Base-by-base conservation (phyloP, 371 early-diverging fungal species). In the Apophysomyces trapeziformis region DNA sequence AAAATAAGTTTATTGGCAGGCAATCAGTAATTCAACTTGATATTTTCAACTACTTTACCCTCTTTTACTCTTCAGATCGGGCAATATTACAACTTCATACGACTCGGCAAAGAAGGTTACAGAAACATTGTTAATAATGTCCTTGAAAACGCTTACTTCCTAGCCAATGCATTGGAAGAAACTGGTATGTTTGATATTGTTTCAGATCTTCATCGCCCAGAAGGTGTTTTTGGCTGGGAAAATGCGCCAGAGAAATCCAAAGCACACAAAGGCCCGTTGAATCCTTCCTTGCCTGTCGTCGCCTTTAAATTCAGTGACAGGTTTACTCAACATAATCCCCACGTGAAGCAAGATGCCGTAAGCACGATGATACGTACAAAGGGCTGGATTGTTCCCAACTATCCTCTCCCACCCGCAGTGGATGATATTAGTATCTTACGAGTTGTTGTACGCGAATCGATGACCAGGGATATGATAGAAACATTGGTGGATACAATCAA, bases 21-120 rank as follows among this genome's bases (percentile, higher is more conserved):
- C 32, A 26, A 26, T 26, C 32, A 26, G 8, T n/a, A 12, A 12
- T 14, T n/a, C 18, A 57, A 50, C 14, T 37, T 58, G 2, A 43
- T 6, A 45, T 32, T 21, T 47, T 16, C 47, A 1, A n/a, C 1
- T n/a, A 12, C 46, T 46, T 39, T 32, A 1, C 45, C 1, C 26
- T 35, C 32, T 56, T 35, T n/a, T 60, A 2, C 32, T 41, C 54
- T 45, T 13, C 46, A 69, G 63, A 85, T 91, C 18, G 83, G 78
- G 3, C 92, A 91, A 72, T 93, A 93, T 74, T 93, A 91, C 78
- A 87, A 85, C 70, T 87, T 93, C 62, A 68, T 93, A 26, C 85
- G 92, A 43, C 82, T 87, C 37, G 93, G 91, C 0, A 68, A 61
- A n/a, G 77, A 78, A 41, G 93, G 93, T 0, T 92, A 84, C 75